Base-by-base conservation (phyloP, 2,329 filamentous ascomycete species). In the Fusarium sp. region DNA sequence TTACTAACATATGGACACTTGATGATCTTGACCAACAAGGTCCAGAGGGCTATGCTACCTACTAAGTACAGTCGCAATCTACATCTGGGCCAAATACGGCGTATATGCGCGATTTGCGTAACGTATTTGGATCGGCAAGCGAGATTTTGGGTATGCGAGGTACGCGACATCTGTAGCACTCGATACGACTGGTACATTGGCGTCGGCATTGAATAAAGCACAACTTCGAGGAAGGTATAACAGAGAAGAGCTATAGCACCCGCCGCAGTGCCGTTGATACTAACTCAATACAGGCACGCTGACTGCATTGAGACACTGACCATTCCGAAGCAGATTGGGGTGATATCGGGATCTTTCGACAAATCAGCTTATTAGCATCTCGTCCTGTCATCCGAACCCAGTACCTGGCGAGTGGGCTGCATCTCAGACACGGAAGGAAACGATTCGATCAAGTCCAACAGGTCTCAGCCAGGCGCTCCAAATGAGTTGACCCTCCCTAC, bases 401-500 rank as follows among this genome's bases (percentile, higher is more conserved):
- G 64, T 38, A 36, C 51, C 62, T 67, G 44, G 50, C 41, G 55
- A 58, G 55, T 58, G 14, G 62, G 62, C 48, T 72, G 67, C 63
- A 74, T 59, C 47, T 58, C 55, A 62, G 39, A 64, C 47, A 60
- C 61, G 20, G 38, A 65, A 67, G 62, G 50, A 62, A 63, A 58
- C 62, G 48, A 61, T 58, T 60, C 51, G 47, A 66, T 67, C 56
- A 65, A 45, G 47, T 56, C 24, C 34, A 24, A n/a, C 48, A 34
- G 24, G 48, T 51, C 48, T 51, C 28, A 51, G 30, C 48, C n/a
- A 28, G 51, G 45, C 62, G 36, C 34, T 60, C 28, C 47, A 30
- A 58, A 58, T 50, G 55, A 50, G 55, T 48, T 62, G 44, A 72
- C 73, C 68, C 75, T 76, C 74, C 75, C 69, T 74, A 70, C 68